Evolutionary conservation across 805 yeast genomes (phyloP).

Genomic region (Cyberlindnera petersonii): DNA sequence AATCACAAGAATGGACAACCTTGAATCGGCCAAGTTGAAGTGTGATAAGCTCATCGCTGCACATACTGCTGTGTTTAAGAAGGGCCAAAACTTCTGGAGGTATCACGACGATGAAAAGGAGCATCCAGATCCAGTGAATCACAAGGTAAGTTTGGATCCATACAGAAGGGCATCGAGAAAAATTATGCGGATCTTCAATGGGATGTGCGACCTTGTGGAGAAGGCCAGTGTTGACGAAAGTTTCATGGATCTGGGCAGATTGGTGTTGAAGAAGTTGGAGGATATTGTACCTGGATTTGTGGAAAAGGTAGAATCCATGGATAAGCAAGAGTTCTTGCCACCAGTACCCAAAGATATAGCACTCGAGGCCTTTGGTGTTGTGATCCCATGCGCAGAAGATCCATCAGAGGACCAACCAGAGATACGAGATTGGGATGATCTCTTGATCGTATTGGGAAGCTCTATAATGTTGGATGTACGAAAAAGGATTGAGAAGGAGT

Average conservation of each 20-base stretch:
- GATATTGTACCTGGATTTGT: slow-evolving; percentile 45
- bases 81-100: slow-evolving; percentile 82
- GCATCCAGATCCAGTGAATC: slow-evolving; percentile 54
- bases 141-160: slow-evolving; percentile 88
- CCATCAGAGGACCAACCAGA: slow-evolving; percentile 5
- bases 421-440: slow-evolving; percentile 74
- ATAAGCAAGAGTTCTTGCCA: slow-evolving; percentile 28
- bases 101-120: slow-evolving; percentile 49
- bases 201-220: slow-evolving; percentile 66
- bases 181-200: slow-evolving; percentile 61
- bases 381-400: slow-evolving; percentile 16
- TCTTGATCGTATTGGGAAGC: slow-evolving; percentile 64
- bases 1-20: slow-evolving; percentile 69
- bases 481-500: slow-evolving; percentile 41
- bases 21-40: slow-evolving; percentile 63
- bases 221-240: slow-evolving; percentile 97
- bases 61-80: slow-evolving; percentile 90
- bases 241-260: slow-evolving; percentile 76
- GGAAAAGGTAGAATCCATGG: slow-evolving; percentile 14
- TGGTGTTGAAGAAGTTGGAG: slow-evolving; percentile 43
- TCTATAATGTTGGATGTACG: slow-evolving; percentile 54
- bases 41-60: slow-evolving; percentile 77
- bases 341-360: slow-evolving; percentile 41
- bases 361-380: slow-evolving; percentile 19
- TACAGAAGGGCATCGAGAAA: slow-evolving; percentile 84